phyloP scores from a whole-genome alignment of 768 basidiomycete genomes.

The Mycena epipterygia region DNA sequence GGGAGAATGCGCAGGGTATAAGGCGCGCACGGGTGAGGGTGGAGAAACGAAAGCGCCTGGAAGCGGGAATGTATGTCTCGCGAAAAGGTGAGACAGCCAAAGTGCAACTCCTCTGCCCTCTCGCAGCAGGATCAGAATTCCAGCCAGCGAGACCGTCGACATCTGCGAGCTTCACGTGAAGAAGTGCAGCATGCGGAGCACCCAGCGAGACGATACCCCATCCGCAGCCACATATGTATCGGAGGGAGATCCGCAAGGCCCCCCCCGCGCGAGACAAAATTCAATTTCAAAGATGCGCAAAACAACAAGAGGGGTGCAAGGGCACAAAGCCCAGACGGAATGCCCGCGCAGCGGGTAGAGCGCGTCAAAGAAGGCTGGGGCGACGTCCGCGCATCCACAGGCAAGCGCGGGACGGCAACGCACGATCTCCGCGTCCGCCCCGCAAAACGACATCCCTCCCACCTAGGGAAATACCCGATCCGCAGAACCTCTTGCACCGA shows the following conservation, averaged over 20 bases:
- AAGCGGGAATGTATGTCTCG: conserved; percentile 1
- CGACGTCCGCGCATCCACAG: conserved; percentile 8
- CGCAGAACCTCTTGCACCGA: conserved; percentile 8
- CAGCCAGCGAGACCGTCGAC: not conserved
- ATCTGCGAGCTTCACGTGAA: conserved; percentile 7
- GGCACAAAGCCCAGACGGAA: conserved; percentile 10
- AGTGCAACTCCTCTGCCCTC: conserved; percentile 4
- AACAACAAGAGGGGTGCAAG: not conserved
- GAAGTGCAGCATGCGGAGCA: not conserved
- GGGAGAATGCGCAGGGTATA: not conserved
- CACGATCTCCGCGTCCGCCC: conserved; percentile 10
- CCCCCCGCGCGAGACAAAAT: too few species aligned
- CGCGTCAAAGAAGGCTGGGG: conserved; percentile 2
- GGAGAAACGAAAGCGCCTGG: not conserved
- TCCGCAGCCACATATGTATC: too few species aligned
- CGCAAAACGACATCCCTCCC: not conserved
- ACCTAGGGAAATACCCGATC: not conserved
- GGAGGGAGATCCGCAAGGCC: too few species aligned
- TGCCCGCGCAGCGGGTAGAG: conserved; percentile 5
- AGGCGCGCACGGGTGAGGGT: conserved; percentile 3
- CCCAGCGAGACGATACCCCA: too few species aligned
- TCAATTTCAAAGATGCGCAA: too few species aligned
- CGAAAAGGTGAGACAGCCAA: not conserved
- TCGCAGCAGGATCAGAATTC: conserved; percentile 5
- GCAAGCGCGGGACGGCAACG: conserved; percentile 2